A percentile compares a stretch with the other conserved stretches of the same genome.
Evolutionary conservation across 495 filamentous ascomycete genomes (phyloP).

Genomic region (Gamarada debralockiae): DNA sequence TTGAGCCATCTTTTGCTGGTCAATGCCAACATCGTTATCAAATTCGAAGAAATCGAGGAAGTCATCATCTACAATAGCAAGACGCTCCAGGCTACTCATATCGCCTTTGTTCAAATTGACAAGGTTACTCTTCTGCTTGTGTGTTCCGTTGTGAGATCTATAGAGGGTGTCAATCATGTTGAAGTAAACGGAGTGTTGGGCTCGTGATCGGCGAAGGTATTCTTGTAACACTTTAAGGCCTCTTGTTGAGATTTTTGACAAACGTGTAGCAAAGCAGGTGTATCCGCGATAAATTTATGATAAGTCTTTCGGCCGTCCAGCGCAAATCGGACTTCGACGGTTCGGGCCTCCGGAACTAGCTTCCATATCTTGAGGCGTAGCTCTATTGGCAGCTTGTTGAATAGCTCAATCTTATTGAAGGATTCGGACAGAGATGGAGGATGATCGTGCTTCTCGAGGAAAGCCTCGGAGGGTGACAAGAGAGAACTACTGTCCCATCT

Average conservation of each 20-base stretch:
- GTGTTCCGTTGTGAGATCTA: too few relatives aligned
- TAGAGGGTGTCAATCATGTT: too few relatives aligned
- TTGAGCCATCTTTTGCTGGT: too few relatives aligned
- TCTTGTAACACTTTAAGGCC: neutral
- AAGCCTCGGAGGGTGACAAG: neutral
- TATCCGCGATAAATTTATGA: neutral
- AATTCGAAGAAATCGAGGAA: too few relatives aligned
- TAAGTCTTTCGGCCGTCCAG: neutral
- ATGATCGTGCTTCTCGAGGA: neutral
- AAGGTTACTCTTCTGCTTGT: too few relatives aligned
- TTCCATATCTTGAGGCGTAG: neutral
- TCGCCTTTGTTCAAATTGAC: too few relatives aligned
- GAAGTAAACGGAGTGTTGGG: too few relatives aligned
- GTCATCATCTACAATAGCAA: too few relatives aligned
- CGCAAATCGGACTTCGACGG: neutral
- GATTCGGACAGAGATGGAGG: neutral
- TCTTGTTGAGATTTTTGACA: neutral
- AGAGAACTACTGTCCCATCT: too few relatives aligned
- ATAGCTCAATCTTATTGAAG: neutral
- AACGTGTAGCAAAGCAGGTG: neutral
- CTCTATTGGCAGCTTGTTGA: neutral
- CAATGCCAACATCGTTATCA: too few relatives aligned
- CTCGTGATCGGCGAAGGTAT: too few relatives aligned
- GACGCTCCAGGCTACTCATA: too few relatives aligned
- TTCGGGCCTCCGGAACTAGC: neutral